Evolutionary conservation across 2,329 filamentous ascomycete species (phyloP).

Genomic region (Tympanopsis confertula): DNA sequence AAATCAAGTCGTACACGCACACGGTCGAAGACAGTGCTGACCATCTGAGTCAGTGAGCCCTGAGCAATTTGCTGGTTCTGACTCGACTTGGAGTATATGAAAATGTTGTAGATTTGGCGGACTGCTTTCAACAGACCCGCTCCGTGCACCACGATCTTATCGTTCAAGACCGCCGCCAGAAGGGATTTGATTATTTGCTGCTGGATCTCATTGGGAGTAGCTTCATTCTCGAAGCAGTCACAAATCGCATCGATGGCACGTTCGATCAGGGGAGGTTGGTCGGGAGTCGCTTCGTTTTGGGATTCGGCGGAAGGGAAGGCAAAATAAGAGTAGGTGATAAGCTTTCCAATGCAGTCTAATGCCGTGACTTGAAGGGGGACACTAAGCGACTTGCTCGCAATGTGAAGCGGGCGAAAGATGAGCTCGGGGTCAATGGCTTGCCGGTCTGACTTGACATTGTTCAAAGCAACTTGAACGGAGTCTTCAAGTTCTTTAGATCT

Average conservation of each 20-base stretch:
- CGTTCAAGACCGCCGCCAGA: constrained; percentile 86
- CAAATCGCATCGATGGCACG: constrained; percentile 98
- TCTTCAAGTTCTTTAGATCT: constrained; percentile 77
- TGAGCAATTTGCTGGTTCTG: constrained; percentile 96
- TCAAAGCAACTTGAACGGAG: constrained; percentile 67
- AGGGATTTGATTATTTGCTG: constrained; percentile 97
- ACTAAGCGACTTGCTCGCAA: constrained; percentile 79
- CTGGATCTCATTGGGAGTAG: constrained; percentile 82
- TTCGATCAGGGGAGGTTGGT: constrained; percentile 72
- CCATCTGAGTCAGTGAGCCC: constrained; percentile 95
- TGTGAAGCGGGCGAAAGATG: constrained; percentile 79
- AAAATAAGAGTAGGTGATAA: constrained; percentile 98
- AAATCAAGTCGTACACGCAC: constrained; percentile 77
- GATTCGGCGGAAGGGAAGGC: constrained; percentile 51
- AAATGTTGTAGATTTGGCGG: constrained; percentile 97
- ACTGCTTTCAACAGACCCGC: constrained; percentile 92
- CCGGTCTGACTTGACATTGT: constrained; percentile 74
- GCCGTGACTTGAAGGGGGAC: constrained; percentile 79
- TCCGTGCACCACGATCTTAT: constrained; percentile 97
- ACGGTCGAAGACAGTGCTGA: constrained; percentile 91
- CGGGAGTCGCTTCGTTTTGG: constrained; percentile 25
- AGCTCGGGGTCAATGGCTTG: constrained; percentile 79
- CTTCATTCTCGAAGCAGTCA: constrained; percentile 96
- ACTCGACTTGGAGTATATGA: constrained; percentile 84
- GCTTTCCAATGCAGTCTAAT: constrained; percentile 94